Conservation (phyloP, 345 rosid genomes). For the Eucalyptus curtisii region DNA sequence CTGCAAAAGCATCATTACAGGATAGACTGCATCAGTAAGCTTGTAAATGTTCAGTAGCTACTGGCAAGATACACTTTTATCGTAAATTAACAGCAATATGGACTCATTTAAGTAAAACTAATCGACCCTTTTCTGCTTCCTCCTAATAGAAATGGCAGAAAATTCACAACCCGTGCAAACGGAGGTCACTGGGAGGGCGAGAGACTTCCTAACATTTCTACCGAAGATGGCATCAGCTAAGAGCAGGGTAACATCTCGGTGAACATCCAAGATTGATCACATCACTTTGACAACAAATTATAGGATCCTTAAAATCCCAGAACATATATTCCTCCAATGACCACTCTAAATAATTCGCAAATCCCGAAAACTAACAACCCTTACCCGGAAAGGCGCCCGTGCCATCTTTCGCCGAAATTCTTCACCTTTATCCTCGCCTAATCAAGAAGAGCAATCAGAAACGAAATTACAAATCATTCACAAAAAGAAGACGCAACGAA, state of each 20-base stretch:
- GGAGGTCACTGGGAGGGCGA: background rate
- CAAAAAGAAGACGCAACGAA: background rate
- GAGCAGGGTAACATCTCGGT: background rate
- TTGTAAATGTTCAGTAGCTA: background rate
- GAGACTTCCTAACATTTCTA: background rate
- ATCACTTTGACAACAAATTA: background rate
- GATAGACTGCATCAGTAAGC: background rate
- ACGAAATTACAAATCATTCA: background rate
- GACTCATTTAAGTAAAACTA: background rate
- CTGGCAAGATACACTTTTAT: background rate
- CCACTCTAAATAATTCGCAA: background rate
- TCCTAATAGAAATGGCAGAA: background rate
- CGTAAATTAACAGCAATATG: background rate
- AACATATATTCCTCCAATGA: background rate
- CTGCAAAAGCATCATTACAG: conserved; percentile 8
- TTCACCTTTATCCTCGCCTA: conserved; percentile 17
- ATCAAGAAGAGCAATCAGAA: background rate
- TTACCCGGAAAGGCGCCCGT: background rate
- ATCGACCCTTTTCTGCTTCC: background rate
- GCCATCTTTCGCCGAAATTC: background rate
- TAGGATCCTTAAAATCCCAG: background rate
- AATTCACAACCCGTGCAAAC: background rate
- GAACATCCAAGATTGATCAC: background rate
- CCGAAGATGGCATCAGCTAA: background rate
- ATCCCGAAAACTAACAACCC: background rate